phyloP scores from a whole-genome alignment of 805 yeast genomes.

The Diddensiella santjacobensis region DNA sequence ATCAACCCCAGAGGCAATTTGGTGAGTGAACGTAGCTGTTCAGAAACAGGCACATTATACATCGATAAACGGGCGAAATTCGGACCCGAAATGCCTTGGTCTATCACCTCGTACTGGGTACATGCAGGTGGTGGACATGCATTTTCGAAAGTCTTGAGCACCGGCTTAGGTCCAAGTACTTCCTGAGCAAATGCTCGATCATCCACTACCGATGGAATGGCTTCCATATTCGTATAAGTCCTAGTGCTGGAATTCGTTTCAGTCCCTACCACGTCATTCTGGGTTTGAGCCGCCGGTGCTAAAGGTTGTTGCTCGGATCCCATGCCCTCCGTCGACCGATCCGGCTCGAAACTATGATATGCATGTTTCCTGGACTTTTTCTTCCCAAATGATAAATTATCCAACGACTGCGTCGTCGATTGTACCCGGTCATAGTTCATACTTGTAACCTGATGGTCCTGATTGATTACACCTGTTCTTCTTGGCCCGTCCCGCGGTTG shows the following conservation, averaged over 20 bases:
- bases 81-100: slow-evolving; percentile 84
- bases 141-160: slow-evolving; percentile 70
- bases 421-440: neutral
- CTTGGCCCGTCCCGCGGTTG: too few species aligned
- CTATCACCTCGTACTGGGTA: slow-evolving; percentile 61
- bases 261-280: too few species aligned
- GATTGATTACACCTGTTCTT: neutral
- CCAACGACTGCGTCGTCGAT: slow-evolving; percentile 1
- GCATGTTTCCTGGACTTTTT: slow-evolving; percentile 16
- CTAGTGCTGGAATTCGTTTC: too few species aligned
- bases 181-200: slow-evolving; percentile 32
- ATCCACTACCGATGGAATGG: slow-evolving; percentile 38
- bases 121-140: slow-evolving; percentile 83
- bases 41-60: slow-evolving; percentile 78
- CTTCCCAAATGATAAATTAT: neutral
- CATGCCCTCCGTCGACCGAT: slow-evolving; percentile 3
- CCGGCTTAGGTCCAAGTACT: slow-evolving; percentile 34
- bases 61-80: slow-evolving; percentile 71
- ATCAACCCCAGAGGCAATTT: slow-evolving; percentile 79
- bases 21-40: slow-evolving; percentile 62
- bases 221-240: slow-evolving; percentile 5
- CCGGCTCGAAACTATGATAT: slow-evolving; percentile 18
- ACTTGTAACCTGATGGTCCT: neutral
- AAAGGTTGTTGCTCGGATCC: neutral
- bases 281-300: slow-evolving; percentile 18